Evolutionary conservation across 208 protist species (phyloP).

Genomic region (Blechomonas ayalai): DNA sequence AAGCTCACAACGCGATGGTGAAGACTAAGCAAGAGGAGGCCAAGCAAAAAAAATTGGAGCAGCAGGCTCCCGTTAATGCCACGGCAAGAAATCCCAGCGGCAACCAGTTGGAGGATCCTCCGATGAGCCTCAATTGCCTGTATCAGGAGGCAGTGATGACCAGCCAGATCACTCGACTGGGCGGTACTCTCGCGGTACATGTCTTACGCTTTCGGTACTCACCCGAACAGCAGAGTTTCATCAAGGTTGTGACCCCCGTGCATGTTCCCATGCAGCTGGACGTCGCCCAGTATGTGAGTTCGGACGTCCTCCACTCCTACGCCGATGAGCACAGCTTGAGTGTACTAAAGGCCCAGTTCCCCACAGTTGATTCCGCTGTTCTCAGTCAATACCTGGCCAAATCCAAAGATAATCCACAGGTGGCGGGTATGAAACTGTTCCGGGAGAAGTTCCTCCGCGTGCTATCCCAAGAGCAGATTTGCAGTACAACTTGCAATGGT

Average conservation of each 20-base stretch:
- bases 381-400: conserved; percentile 10
- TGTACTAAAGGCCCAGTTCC: conserved; percentile 37
- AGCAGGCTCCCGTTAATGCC: conserved; percentile 8
- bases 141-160: conserved; percentile 69
- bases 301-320: conserved; percentile 30
- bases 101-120: background rate
- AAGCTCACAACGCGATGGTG: conserved; percentile 50
- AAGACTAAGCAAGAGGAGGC: conserved; percentile 18
- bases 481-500: too few species aligned
- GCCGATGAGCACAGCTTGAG: conserved; percentile 13
- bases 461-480: too few species aligned
- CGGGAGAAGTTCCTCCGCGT: background rate
- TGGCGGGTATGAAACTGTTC: conserved; percentile 16
- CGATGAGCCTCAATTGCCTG: conserved; percentile 30
- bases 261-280: conserved; percentile 50
- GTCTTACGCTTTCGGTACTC: conserved; percentile 81
- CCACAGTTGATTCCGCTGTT: conserved; percentile 3
- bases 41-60: conserved; percentile 8
- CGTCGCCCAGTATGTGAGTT: conserved; percentile 41
- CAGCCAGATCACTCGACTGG: conserved; percentile 48
- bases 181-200: conserved; percentile 66
- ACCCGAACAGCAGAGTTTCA: conserved; percentile 26
- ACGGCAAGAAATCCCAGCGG: conserved; percentile 20
- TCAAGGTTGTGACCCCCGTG: conserved; percentile 54
- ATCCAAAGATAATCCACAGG: conserved; percentile 14